Percentiles rank a stretch among this genome's conserved stretches.
These are phyloP conservation scores for Trametes coccinea DNA, from an alignment of 768 basidiomycete genomes.

Conservation along the genomic window DNA sequence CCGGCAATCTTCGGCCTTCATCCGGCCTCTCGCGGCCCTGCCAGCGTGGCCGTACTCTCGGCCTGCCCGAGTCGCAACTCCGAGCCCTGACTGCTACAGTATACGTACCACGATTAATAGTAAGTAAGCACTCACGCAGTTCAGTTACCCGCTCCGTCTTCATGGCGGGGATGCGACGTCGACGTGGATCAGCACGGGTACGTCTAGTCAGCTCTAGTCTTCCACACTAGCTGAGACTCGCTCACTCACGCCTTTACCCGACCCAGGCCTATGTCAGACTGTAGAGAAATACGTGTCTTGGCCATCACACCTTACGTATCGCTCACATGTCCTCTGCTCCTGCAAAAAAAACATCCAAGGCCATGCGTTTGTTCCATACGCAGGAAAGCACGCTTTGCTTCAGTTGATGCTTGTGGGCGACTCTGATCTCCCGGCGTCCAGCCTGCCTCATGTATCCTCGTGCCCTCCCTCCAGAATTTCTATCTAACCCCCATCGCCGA, in stretches of 20 bases:
- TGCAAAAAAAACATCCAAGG: not conserved
- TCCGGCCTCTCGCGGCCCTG: not conserved
- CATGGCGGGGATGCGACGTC: not conserved
- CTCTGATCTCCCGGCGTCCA: not conserved
- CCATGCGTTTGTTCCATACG: constrained; percentile 8
- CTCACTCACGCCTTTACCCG: too few species aligned
- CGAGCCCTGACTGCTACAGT: too few species aligned
- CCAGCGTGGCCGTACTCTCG: not conserved
- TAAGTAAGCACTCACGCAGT: too few species aligned
- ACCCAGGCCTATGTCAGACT: not conserved
- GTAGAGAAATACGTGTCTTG: not conserved
- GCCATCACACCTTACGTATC: not conserved
- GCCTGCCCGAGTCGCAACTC: not conserved
- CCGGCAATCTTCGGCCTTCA: not conserved
- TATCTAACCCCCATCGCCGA: constrained; percentile 1
- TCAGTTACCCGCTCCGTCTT: too few species aligned
- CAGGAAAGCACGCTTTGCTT: constrained; percentile 7
- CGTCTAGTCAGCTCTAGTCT: not conserved
- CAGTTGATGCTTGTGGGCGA: constrained; percentile 16
- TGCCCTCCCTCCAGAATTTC: constrained; percentile 4
- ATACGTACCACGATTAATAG: too few species aligned
- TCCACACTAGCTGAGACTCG: not conserved
- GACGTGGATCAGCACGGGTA: not conserved
- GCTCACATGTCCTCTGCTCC: not conserved
- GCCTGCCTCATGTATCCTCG: constrained; percentile 1